phyloP scores from a whole-genome alignment of 2,329 filamentous ascomycete genomes.

The Sporothrix sp. region DNA sequence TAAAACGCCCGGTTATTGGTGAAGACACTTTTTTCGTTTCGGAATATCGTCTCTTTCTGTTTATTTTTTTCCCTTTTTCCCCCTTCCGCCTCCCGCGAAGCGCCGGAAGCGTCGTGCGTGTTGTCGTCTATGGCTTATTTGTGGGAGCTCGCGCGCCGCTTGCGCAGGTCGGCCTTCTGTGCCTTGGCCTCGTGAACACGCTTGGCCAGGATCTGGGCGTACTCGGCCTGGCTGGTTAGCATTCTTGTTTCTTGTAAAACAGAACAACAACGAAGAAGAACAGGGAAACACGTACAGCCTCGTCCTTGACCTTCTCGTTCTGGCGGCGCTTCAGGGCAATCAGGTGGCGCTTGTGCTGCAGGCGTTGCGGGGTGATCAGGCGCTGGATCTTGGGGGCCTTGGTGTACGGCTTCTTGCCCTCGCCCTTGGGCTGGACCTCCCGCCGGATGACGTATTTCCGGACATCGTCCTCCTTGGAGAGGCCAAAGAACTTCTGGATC shows the following conservation, averaged over 20 bases:
- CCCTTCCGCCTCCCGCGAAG: neutral
- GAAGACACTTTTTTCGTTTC: neutral
- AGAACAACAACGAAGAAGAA: neutral
- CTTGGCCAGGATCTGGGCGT: constrained; percentile 91
- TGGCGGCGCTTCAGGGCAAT: constrained; percentile 97
- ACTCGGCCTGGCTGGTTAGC: constrained; percentile 68
- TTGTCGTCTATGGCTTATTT: constrained; percentile 46
- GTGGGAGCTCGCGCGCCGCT: constrained; percentile 92
- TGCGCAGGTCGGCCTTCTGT: constrained; percentile 86
- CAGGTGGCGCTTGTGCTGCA: constrained; percentile 99
- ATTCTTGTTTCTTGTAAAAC: too few species aligned
- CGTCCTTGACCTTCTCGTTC: constrained; percentile 94
- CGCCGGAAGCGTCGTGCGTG: constrained; percentile 2
- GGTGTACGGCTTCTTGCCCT: constrained; percentile 97
- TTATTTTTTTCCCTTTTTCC: neutral
- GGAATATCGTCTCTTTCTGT: neutral
- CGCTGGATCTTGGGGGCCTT: constrained; percentile 99
- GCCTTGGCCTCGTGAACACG: constrained; percentile 94
- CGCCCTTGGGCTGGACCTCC: constrained; percentile 92
- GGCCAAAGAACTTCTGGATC: constrained; percentile 99
- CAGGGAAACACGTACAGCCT: constrained; percentile 64
- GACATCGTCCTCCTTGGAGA: constrained; percentile 99
- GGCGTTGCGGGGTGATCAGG: constrained; percentile 97
- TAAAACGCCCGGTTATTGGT: neutral
- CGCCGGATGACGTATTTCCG: constrained; percentile 99